Base-by-base conservation (phyloP, 345 rosid genomes). In the Limnanthes douglasii region DNA sequence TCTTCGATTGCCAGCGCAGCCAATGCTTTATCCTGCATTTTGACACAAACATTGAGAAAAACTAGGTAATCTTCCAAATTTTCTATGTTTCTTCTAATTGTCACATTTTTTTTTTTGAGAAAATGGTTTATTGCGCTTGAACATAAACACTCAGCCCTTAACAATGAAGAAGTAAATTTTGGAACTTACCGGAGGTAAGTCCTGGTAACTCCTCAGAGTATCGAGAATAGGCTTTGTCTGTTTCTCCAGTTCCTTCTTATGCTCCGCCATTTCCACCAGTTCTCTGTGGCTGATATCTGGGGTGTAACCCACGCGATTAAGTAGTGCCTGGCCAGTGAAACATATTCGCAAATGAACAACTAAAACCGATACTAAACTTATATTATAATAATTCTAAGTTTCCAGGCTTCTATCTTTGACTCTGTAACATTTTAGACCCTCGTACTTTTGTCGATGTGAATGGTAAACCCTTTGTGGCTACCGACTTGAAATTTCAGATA, bases 1-100 rank as follows among this genome's bases (percentile, higher is more conserved):
- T 82, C 95, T 71, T 86, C 97, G 4, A 86, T 86, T 13, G 93
- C 95, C 52, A 86, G 27, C 20, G 93, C 88, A 48, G 97, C 95
- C 47, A 86, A 57, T 43, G 97, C 82, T 68, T 82, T 82, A 49
- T 86, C 94, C 97, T 86, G 57, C 39, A 71, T 4, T 41, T 16
- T 18, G 37, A 47, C 27, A 54, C 5, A 23, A 37, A 5, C 10
- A 39, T n/a, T n/a, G 29, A 37, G 31, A 34, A 38, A 43, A 15
- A 33, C 12, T 30, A 37, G n/a, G n/a, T n/a, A n/a, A n/a, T n/a
- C n/a, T n/a, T n/a, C n/a, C n/a, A n/a, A n/a, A n/a, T n/a, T n/a
- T n/a, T n/a, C n/a, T n/a, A n/a, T n/a, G n/a, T n/a, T n/a, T n/a
- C n/a, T n/a, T n/a, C n/a, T n/a, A n/a, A n/a, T n/a, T n/a, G n/a